Conservation (phyloP, 306 rosid species). For the Arachis hypogaea region DNA sequence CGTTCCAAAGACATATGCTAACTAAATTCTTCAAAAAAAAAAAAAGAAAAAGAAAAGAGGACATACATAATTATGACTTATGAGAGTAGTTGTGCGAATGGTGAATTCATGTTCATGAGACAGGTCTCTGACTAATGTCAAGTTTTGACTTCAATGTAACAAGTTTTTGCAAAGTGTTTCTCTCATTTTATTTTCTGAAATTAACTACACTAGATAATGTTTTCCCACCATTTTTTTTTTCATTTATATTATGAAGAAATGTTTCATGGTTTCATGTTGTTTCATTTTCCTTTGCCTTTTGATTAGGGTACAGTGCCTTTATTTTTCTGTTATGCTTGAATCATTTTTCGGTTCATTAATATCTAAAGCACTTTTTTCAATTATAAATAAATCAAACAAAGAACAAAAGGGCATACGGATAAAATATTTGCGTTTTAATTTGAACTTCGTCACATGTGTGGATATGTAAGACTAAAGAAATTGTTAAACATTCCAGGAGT, state of each 20-base stretch:
- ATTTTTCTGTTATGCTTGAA: not conserved
- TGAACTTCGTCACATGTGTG: conserved; percentile 41
- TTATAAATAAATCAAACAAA: not conserved
- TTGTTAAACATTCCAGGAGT: too few species aligned
- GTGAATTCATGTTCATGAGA: not conserved
- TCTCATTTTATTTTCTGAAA: conserved; percentile 34
- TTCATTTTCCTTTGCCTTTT: conserved; percentile 16
- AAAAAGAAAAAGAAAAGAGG: not conserved
- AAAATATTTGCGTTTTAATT: not conserved
- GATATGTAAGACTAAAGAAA: not conserved
- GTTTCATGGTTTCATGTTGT: conserved; percentile 16
- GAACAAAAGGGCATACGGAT: conserved; percentile 19
- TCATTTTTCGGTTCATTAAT: not conserved
- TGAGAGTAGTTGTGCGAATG: not conserved
- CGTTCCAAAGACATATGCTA: too few species aligned
- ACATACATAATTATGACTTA: not conserved
- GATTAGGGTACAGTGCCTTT: not conserved
- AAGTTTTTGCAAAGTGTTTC: conserved; percentile 30
- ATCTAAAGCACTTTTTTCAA: conserved; percentile 25
- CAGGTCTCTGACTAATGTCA: not conserved
- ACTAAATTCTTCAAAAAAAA: too few species aligned
- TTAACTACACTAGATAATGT: conserved; percentile 36
- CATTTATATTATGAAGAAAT: not conserved
- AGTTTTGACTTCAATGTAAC: conserved; percentile 3
- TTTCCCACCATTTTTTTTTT: conserved; percentile 19